Conservation (phyloP, 208 protist genomes). For the Acanthamoeba royreba region DNA sequence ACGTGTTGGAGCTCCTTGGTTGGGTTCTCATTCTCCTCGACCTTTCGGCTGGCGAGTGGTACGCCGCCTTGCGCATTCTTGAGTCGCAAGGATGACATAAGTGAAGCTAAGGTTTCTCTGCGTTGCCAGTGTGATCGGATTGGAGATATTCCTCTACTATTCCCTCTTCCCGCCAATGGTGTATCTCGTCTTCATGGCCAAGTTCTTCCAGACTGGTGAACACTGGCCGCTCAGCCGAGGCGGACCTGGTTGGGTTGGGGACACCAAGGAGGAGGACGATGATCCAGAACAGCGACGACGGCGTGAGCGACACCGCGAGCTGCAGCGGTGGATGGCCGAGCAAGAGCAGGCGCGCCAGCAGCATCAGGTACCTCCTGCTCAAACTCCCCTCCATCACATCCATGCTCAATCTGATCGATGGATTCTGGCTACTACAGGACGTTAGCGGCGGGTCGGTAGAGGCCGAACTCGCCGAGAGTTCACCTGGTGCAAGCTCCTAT, state of each 20-base stretch:
- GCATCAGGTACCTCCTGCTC: too few species aligned
- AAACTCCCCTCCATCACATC: too few species aligned
- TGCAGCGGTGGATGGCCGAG: neutral
- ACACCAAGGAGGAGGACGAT: neutral
- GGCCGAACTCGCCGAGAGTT: too few species aligned
- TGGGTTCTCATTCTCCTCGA: neutral
- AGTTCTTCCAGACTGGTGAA: neutral
- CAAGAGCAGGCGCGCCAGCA: neutral
- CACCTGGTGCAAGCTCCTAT: too few species aligned
- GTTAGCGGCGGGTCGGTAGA: too few species aligned
- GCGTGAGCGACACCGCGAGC: neutral
- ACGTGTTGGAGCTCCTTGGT: neutral
- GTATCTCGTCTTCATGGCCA: neutral
- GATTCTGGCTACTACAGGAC: too few species aligned
- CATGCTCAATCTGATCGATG: too few species aligned
- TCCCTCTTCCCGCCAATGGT: neutral
- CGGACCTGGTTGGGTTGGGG: neutral
- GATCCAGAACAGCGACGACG: too few species aligned
- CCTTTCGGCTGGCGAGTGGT: neutral
- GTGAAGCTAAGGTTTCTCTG: too few species aligned
- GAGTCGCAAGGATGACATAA: too few species aligned
- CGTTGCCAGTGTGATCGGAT: slow-evolving; percentile 9
- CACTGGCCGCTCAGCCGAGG: neutral
- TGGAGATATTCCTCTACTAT: slow-evolving; percentile 15
- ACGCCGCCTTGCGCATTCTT: too few species aligned